Evolutionary conservation across 2,329 filamentous ascomycete species (phyloP), one percentile per base, ranked within the genome.

Genomic region (Cadophora malorum): DNA sequence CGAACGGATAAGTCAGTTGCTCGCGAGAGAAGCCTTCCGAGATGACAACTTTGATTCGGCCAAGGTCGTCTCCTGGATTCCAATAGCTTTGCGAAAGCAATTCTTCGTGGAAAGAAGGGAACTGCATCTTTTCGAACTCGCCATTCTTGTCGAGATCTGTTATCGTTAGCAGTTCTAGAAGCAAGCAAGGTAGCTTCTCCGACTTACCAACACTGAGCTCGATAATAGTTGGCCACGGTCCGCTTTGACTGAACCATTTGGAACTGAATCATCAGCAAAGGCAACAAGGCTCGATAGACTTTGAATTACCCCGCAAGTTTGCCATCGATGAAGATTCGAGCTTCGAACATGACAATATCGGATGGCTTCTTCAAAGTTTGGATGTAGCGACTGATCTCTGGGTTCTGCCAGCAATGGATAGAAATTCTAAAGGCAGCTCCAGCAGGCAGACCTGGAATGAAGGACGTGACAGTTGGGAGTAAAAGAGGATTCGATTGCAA

Each of bases 31-130:
- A 88, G 0, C 91, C 90, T 76, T 95, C 92, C 59, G 91, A 89
- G 67, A 97, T 85, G 64, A 94, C 79, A 31, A 96, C 79, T 76
- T 91, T 93, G 80, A 97, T 90, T 8, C 92, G 87, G 7, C 93
- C 92, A 23, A 90, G 78, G 35, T 90, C 83, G 68, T 95, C 92
- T 6, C 85, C 85, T 0, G 91, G 85, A 73, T 88, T 88, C 91
- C 92, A 96, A 70, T 88, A 85, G 66, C 82, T 86, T 74, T 93
- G 90, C 52, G 86, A 84, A 19, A 94, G 82, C 28, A 93, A 82
- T 73, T 91, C 88, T 63, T 84, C 83, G 66, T 91, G 88, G 74
- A 96, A 96, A 0, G 80, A 73, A 0, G 93, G 93, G 71, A 96
- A 97, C 41, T 81, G 84, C 53, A 96, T 84, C n/a, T 79, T 78